Base-by-base conservation (phyloP, 768 basidiomycete species). In the Collybia sp. region DNA sequence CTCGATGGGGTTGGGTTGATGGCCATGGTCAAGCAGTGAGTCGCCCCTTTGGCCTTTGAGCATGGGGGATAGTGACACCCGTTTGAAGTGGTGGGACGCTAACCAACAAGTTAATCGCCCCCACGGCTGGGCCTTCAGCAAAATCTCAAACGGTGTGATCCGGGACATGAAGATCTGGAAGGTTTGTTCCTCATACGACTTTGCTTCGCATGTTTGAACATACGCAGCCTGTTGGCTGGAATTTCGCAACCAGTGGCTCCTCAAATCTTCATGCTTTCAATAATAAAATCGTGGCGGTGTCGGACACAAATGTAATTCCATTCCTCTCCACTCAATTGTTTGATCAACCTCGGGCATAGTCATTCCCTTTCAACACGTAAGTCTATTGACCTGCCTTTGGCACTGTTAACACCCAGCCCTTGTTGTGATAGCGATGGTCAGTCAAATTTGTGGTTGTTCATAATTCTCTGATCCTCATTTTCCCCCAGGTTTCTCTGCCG, bases 1-100 rank as follows among this genome's bases (percentile, higher is more conserved):
- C 77, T 0, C 48, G 76, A 2, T 79, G 77, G 77, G 81, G 82
- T n/a, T 83, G 80, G 80, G 71, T 84, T 0, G 74, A 82, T 51
- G 76, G 67, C 1, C 74, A 83, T 42, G 82, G 82, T 1, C 78
- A 82, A 62, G 68, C 68, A 30, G 76, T 74, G 46, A 42, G 64
- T 58, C 15, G 32, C 2, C 2, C 1, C 1, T 17, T 12, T 42
- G n/a, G 20, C 5, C 30, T 40, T 40, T 30, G 11, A 13, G 25
- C 25, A 25, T 8, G 25, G 25, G 8, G 8, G 25, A 25, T 25
- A 3, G 8, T 8, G 8, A 25, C 25, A 8, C 25, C 20, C 9
- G 13, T 31, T 34, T 34, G 13, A 36, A 81, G 78, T 83, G 82
- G 80, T 82, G 81, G 79, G 71, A 80, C 52, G 65, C 70, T 6